Evolutionary conservation across 257 asterid genomes (phyloP).

Genomic region (Solanum habrochaites): DNA sequence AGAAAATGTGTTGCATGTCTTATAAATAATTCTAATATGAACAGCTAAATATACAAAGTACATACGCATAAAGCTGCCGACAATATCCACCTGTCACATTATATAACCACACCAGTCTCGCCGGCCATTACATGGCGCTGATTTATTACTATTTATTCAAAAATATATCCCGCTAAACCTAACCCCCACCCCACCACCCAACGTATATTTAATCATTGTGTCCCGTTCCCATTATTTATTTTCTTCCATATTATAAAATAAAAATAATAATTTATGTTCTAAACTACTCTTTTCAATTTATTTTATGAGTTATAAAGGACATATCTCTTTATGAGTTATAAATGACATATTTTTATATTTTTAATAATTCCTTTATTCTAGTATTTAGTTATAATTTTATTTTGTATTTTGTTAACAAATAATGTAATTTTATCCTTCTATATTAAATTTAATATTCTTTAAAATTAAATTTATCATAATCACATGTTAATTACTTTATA

Average conservation of each 20-base stretch:
- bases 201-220: background rate
- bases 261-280: too few relatives aligned
- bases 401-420: too few relatives aligned
- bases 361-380: too few relatives aligned
- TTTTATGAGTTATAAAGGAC: too few relatives aligned
- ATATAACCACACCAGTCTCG: background rate
- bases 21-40: background rate
- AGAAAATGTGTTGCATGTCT: background rate
- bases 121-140: background rate
- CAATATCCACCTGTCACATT: background rate
- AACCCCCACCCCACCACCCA: background rate
- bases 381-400: too few relatives aligned
- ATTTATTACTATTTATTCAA: background rate
- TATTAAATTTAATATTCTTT: too few relatives aligned
- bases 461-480: too few relatives aligned
- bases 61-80: background rate
- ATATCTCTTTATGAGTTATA: too few relatives aligned
- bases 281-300: too few relatives aligned
- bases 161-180: background rate
- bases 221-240: constrained; percentile 1
- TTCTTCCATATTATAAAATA: background rate
- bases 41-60: background rate
- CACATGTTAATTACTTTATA: too few relatives aligned
- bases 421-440: too few relatives aligned
- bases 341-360: too few relatives aligned